These are phyloP conservation scores for Phoenix dactylifera DNA, from an alignment of 176 grass and related monocot genomes.

Conservation along the genomic window DNA sequence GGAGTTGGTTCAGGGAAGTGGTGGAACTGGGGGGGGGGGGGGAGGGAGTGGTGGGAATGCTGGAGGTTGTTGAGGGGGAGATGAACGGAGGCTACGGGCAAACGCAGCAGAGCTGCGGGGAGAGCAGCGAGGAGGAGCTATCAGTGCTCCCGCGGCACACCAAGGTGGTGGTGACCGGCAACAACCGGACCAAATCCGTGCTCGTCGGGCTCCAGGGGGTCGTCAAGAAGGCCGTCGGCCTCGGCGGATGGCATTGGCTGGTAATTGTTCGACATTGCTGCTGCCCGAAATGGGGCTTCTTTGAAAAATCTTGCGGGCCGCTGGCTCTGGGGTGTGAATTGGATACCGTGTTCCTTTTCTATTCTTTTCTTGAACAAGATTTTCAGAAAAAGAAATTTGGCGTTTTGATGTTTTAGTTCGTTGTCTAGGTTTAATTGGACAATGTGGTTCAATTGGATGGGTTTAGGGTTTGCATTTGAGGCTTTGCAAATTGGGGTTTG, in stretches of 20 bases:
- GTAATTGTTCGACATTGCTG: conserved; percentile 16
- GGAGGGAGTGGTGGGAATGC: conserved; percentile 27
- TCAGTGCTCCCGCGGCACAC: conserved; percentile 67
- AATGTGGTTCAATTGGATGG: conserved; percentile 23
- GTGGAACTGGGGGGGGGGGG: conserved; percentile 9
- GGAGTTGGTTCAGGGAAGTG: not conserved
- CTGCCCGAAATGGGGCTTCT: not conserved
- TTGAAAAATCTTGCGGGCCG: not conserved
- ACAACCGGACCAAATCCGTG: conserved; percentile 76
- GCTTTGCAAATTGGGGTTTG: not conserved
- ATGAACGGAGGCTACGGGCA: conserved; percentile 20
- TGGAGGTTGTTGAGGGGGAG: conserved; percentile 16
- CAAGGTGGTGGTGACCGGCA: conserved; percentile 74
- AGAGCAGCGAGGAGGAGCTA: conserved; percentile 47
- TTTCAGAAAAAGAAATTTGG: not conserved
- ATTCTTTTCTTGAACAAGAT: not conserved
- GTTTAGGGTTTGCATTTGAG: conserved; percentile 2
- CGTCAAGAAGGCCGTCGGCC: conserved; percentile 72
- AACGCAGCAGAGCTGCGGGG: conserved; percentile 16
- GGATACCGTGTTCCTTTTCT: not conserved
- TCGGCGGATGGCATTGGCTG: conserved; percentile 86
- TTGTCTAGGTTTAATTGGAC: conserved; percentile 18
- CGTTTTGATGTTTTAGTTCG: conserved; percentile 12
- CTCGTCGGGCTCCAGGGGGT: conserved; percentile 63
- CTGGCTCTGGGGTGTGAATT: not conserved